Conservation (phyloP, 306 rosid genomes). For the Trifolium subterraneum region DNA sequence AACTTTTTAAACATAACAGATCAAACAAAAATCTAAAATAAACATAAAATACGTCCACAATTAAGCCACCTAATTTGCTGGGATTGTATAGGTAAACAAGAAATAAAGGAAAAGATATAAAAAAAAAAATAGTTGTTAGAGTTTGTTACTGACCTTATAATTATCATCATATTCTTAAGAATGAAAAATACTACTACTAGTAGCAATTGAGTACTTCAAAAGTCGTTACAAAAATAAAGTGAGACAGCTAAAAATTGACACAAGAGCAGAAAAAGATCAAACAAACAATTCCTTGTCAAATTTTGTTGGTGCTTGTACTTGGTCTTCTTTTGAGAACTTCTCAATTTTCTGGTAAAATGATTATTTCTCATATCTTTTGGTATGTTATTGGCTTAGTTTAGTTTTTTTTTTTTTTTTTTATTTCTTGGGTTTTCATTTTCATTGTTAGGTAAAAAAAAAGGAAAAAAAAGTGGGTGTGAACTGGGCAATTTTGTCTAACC, state of each 20-base stretch:
- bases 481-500: constrained; percentile 30
- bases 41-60: no score
- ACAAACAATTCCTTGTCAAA: constrained; percentile 50
- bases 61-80: background rate
- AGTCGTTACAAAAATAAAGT: constrained; percentile 31
- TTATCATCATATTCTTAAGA: constrained; percentile 40
- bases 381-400: constrained; percentile 19
- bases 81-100: constrained; percentile 68
- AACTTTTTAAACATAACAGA: no score
- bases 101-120: constrained; percentile 31
- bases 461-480: constrained; percentile 62
- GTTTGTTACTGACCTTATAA: constrained; percentile 75
- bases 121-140: constrained; percentile 53
- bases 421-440: constrained; percentile 58
- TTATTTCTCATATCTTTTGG: constrained; percentile 7
- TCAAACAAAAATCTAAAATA: no score
- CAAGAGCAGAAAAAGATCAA: constrained; percentile 32
- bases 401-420: constrained; percentile 19
- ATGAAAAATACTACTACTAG: background rate
- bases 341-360: constrained; percentile 18
- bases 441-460: constrained; percentile 67
- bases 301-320: constrained; percentile 40
- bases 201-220: background rate
- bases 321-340: constrained; percentile 17
- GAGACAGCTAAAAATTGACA: constrained; percentile 42